Evolutionary conservation across 345 rosid genomes (phyloP).

Genomic region (Eucalyptus cloeziana): DNA sequence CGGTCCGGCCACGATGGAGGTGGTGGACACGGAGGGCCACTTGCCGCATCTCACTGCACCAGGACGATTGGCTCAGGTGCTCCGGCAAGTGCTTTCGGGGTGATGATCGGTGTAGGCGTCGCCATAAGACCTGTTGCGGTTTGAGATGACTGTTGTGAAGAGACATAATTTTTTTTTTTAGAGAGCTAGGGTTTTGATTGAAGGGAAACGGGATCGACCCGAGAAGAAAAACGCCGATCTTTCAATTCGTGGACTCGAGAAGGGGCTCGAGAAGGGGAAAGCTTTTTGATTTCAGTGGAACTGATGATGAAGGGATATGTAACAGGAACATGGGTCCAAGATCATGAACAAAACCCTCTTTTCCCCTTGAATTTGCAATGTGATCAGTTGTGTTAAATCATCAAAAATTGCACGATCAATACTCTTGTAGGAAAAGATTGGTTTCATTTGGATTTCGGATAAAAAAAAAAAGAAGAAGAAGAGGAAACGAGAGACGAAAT

Average conservation of each 20-base stretch:
- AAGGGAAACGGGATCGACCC: background rate
- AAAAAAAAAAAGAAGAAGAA: background rate
- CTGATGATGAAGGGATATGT: background rate
- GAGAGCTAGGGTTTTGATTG: background rate
- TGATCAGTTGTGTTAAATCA: background rate
- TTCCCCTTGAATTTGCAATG: background rate
- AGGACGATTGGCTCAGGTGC: constrained; percentile 31
- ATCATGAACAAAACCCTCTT: background rate
- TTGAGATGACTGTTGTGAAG: background rate
- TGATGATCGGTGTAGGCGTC: background rate
- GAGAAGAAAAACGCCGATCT: background rate
- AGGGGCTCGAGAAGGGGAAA: background rate
- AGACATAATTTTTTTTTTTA: background rate
- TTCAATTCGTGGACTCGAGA: background rate
- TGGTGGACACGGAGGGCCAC: constrained; percentile 65
- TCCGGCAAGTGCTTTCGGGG: constrained; percentile 42
- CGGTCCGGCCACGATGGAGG: constrained; percentile 52
- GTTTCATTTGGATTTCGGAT: background rate
- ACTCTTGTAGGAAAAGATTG: background rate
- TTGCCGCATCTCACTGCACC: constrained; percentile 87
- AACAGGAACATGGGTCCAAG: background rate
- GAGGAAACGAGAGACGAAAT: background rate
- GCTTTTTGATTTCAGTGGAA: background rate
- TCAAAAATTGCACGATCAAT: background rate
- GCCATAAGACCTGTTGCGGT: background rate